These are phyloP conservation scores for Neofusicoccum umdonicola DNA, from an alignment of 2,329 filamentous ascomycete species.

Conservation along the genomic window DNA sequence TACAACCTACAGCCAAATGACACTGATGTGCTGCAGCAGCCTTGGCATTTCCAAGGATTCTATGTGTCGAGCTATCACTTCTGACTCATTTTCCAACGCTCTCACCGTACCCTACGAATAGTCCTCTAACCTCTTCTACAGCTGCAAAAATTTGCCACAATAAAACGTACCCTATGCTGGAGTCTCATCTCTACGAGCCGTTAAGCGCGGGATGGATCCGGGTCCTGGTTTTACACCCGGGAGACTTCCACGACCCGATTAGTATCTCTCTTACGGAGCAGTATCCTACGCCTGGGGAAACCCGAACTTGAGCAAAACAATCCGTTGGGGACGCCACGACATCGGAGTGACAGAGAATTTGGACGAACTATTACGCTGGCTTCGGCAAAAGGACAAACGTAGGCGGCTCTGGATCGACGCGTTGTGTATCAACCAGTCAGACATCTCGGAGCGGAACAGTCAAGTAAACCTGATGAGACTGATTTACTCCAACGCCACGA, in stretches of 20 bases:
- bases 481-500: not conserved
- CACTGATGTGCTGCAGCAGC: too few relatives aligned
- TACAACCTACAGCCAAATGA: too few relatives aligned
- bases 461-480: not conserved
- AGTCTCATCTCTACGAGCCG: too few relatives aligned
- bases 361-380: not conserved
- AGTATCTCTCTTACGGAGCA: not conserved
- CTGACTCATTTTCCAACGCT: too few relatives aligned
- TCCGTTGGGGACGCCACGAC: not conserved
- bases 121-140: too few relatives aligned
- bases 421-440: not conserved
- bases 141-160: too few relatives aligned
- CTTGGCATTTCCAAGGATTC: too few relatives aligned
- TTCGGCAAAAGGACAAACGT: not conserved
- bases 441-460: not conserved
- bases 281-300: not conserved
- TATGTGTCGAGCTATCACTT: too few relatives aligned
- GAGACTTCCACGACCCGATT: not conserved
- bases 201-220: not conserved
- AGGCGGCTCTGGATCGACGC: not conserved
- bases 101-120: too few relatives aligned
- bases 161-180: too few relatives aligned
- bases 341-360: not conserved
- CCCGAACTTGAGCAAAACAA: not conserved
- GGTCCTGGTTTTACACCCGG: not conserved